Percentiles rank a stretch among this genome's conserved stretches.
phyloP scores from a whole-genome alignment of 805 yeast species.

The Zygosaccharomyces pseudorouxii region DNA sequence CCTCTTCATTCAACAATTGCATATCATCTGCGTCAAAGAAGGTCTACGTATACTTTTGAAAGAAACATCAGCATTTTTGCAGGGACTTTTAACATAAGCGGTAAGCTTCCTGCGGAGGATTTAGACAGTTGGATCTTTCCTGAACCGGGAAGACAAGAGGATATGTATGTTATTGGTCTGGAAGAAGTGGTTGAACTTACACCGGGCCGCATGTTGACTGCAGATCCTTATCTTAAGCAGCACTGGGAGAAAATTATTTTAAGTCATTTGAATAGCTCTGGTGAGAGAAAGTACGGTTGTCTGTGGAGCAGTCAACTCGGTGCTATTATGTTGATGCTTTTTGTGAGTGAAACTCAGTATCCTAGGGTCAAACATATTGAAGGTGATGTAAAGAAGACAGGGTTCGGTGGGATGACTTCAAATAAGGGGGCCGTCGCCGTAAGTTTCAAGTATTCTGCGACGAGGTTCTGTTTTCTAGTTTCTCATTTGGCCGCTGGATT shows the following conservation, averaged over 20 bases:
- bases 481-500: constrained; percentile 95
- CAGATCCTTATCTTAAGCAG: constrained; percentile 57
- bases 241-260: constrained; percentile 66
- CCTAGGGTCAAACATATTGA: constrained; percentile 56
- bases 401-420: constrained; percentile 85
- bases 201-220: constrained; percentile 76
- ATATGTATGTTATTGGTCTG: constrained; percentile 74
- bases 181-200: constrained; percentile 86
- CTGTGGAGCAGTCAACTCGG: constrained; percentile 80
- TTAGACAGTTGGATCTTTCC: constrained; percentile 80
- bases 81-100: constrained; percentile 87
- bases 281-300: constrained; percentile 45
- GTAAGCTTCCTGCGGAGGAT: constrained; percentile 54
- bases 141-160: constrained; percentile 36
- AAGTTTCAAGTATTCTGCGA: constrained; percentile 58
- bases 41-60: constrained; percentile 52
- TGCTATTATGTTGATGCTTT: constrained; percentile 71
- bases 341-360: constrained; percentile 51
- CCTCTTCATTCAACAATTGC: constrained; percentile 82
- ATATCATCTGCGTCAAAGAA: constrained; percentile 51
- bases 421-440: constrained; percentile 78
- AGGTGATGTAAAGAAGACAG: constrained; percentile 80
- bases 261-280: constrained; percentile 40
- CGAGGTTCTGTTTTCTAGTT: constrained; percentile 71
- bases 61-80: constrained; percentile 62